phyloP scores from a whole-genome alignment of 2,329 filamentous ascomycete genomes.

The Cercospora janseana region DNA sequence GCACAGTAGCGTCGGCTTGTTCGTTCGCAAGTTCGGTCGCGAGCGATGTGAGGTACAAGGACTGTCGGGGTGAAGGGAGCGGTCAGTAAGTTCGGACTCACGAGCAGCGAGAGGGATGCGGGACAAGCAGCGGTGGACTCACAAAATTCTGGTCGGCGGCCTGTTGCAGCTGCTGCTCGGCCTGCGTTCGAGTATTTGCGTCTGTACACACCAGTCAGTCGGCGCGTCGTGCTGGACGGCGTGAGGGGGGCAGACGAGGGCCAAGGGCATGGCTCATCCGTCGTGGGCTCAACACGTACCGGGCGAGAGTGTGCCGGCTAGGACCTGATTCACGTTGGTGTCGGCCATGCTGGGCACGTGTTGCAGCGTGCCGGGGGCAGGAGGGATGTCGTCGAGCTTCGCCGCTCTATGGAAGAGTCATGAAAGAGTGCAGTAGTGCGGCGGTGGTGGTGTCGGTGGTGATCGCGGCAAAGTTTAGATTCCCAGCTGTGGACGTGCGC shows the following conservation, averaged over 20 bases:
- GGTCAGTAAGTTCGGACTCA: slow-evolving; percentile 13
- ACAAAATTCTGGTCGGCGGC: slow-evolving; percentile 96
- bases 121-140: slow-evolving; percentile 45
- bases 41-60: slow-evolving; percentile 87
- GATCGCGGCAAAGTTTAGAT: slow-evolving; percentile 5
- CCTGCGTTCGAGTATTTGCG: slow-evolving; percentile 81
- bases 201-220: slow-evolving; percentile 57
- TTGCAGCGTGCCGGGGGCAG: not conserved
- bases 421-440: slow-evolving; percentile 15
- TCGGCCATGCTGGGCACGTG: slow-evolving; percentile 65
- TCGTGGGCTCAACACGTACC: slow-evolving; percentile 60
- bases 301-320: slow-evolving; percentile 92
- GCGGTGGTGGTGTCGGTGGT: too few species aligned
- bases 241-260: slow-evolving; percentile 22
- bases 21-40: slow-evolving; percentile 95
- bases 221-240: slow-evolving; percentile 30
- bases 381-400: slow-evolving; percentile 25
- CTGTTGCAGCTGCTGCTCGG: slow-evolving; percentile 89
- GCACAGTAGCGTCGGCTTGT: slow-evolving; percentile 74
- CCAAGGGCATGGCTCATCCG: slow-evolving; percentile 27
- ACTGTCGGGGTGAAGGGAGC: slow-evolving; percentile 52
- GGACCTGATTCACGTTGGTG: slow-evolving; percentile 97
- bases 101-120: not conserved
- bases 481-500: slow-evolving; percentile 2
- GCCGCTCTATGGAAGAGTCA: slow-evolving; percentile 23